Evolutionary conservation across 1,139 yeast species (phyloP), one percentile per base, ranked within the genome.

Genomic region (Nadsonia commutata): DNA sequence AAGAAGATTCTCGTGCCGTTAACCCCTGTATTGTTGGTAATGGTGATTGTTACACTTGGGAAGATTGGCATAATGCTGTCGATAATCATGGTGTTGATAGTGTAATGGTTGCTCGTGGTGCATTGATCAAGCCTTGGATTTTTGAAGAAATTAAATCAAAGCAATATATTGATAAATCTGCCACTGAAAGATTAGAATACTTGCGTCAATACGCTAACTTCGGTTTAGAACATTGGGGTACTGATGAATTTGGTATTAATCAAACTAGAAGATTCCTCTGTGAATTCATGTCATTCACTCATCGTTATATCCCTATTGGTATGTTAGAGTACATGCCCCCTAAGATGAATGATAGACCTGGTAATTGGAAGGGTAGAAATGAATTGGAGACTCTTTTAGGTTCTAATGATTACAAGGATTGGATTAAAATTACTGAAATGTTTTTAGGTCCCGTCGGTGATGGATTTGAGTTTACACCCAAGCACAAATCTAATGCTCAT

Each of bases 91-190:
- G 85, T 17, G 78, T 88, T 44, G 98, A 93, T 63, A 78, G 93
- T 33, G 94, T 86, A 19, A 90, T 93, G 97, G 88, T 93, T 45
- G 98, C 98, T 2, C 74, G 99, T 55, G 98, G 97, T 44, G 97
- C 97, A 0, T 73, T 90, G 52, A 88, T 93, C 60, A 90, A 93
- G 63, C 99, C 99, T 40, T 90, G 99, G 99, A 84, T 90, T 41
- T 90, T 90, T 56, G 97, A 93, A 65, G 99, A 90, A 64, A 76
- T 93, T 43, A 93, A 88, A 46, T 71, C 93, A 7, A 77, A 78
- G 55, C 97, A 90, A 61, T 80, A 86, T 58, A 64, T 90, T 51
- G 99, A 90, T 62, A 93, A 90, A 63, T 70, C 85, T 2, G 79
- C 95, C n/a, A 68, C 78, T 36, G 96, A 90, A 63, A 75, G 99